A percentile compares a stretch with the other conserved stretches of the same genome.
phyloP scores from a whole-genome alignment of 140 eudicot species.

The Cichorium intybus region DNA sequence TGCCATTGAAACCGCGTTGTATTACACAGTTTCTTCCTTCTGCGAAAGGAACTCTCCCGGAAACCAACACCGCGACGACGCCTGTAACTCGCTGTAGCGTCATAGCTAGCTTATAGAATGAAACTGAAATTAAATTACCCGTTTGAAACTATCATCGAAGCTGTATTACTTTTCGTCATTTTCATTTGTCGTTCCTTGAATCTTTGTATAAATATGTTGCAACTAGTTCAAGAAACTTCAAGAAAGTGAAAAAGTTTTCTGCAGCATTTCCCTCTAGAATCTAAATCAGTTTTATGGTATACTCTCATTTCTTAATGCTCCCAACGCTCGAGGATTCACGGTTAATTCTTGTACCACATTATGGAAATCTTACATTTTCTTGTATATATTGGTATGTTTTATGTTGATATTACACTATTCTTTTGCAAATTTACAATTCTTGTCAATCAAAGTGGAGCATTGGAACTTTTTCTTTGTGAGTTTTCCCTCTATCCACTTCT shows the following conservation, averaged over 20 bases:
- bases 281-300: background rate
- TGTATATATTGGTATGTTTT: no score
- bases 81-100: slow-evolving; percentile 41
- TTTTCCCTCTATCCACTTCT: slow-evolving; percentile 64
- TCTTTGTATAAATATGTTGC: slow-evolving; percentile 1
- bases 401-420: background rate
- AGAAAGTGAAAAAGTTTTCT: no score
- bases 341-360: no score
- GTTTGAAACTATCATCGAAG: no score
- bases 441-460: slow-evolving; percentile 8
- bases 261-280: no score
- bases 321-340: no score
- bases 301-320: background rate
- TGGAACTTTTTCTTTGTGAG: slow-evolving; percentile 20
- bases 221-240: no score
- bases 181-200: background rate
- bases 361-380: no score
- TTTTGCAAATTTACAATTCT: no score
- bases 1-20: slow-evolving; percentile 52
- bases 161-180: background rate
- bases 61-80: slow-evolving; percentile 14
- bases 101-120: no score
- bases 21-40: slow-evolving; percentile 69
- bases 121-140: background rate
- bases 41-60: slow-evolving; percentile 68